phyloP scores from a whole-genome alignment of 2,329 filamentous ascomycete genomes.

The Ophiostoma sp. region DNA sequence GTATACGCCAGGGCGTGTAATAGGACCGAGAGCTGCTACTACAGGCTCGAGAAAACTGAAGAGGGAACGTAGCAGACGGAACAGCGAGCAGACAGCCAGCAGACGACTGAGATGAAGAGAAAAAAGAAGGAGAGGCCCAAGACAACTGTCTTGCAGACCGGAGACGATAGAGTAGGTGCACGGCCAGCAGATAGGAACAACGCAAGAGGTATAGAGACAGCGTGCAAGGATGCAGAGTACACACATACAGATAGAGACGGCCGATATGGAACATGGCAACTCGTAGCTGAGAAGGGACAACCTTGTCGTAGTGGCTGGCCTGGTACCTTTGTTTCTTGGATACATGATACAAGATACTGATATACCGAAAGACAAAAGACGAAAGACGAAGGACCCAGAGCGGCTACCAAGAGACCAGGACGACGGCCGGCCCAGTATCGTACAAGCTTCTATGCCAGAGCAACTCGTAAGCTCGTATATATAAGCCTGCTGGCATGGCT shows the following conservation, averaged over 20 bases:
- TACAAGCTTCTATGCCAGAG: background rate
- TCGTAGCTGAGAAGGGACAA: background rate
- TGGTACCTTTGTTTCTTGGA: background rate
- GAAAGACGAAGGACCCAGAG: too few species aligned
- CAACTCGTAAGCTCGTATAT: constrained; percentile 18
- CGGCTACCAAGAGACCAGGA: background rate
- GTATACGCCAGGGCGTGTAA: background rate
- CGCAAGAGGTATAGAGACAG: background rate
- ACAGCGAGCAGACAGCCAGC: background rate
- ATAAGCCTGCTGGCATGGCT: constrained; percentile 24
- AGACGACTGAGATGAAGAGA: background rate
- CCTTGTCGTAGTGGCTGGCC: background rate
- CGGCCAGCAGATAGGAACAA: too few species aligned
- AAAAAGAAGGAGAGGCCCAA: background rate
- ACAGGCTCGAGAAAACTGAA: background rate
- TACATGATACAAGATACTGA: background rate
- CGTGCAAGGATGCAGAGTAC: background rate
- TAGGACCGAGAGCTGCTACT: background rate
- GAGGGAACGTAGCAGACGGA: background rate
- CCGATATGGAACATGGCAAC: background rate
- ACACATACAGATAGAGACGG: background rate
- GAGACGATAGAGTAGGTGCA: too few species aligned
- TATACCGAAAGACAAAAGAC: background rate
- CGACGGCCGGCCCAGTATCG: background rate
- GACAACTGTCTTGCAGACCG: background rate